Base-by-base conservation (phyloP, 2,329 filamentous ascomycete species). In the Penicillium freii region DNA sequence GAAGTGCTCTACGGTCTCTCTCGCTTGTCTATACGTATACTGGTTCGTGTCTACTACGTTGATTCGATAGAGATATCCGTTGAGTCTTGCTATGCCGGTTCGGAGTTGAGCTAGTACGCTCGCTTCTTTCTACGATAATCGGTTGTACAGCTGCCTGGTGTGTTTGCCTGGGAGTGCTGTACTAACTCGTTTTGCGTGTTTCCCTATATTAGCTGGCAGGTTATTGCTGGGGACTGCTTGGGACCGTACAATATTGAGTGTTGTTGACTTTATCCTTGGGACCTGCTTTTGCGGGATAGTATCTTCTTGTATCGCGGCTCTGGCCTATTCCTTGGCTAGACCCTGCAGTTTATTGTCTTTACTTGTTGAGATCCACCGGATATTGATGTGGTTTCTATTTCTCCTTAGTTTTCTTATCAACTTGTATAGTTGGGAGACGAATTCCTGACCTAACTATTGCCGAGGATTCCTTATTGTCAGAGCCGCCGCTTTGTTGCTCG, bases 31-130 rank as follows among this genome's bases (percentile, higher is more conserved):
- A 11, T 27, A 51, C 2, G 19, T 40, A 45, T 40, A 52, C 15
- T 34, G 48, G 4, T 51, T 27, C 7, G 36, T 33, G 0, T 51
- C 48, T 23, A 27, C 38, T 7, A 42, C 48, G 2, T 51, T 51
- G 17, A 51, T 51, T 23, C 17, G 36, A 51, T 31, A 29, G 36
- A 51, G 39, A 23, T 55, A 36, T 44, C 52, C 54, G 63, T 71
- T 72, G 19, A 72, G 62, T 64, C 69, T 63, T 56, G 63, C 61
- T 59, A 70, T 72, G 45, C 69, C 63, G 9, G 66, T 72, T 42
- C 63, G 55, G 53, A 71, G 66, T 58, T 71, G 62, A 11, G 63
- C 68, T 5, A 71, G 58, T 51, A 70, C 60, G 54, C 57, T 71
- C 43, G 64, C 66, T 65, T 73, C 67, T 59, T 62, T 71, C 61